phyloP scores from a whole-genome alignment of 345 rosid species.

The Pistacia vera region DNA sequence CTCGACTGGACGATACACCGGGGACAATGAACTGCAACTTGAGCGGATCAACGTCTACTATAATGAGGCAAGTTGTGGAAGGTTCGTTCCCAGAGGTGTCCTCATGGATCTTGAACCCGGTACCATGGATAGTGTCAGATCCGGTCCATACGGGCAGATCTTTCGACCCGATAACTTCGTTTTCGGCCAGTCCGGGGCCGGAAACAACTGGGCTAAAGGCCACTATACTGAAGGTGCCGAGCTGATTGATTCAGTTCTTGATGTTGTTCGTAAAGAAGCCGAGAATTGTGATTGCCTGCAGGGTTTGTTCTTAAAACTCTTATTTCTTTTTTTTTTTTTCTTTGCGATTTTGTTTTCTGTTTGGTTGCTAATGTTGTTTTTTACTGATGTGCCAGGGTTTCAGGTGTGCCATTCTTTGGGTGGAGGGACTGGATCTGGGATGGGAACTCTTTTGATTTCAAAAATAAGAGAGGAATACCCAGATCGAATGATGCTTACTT shows the following conservation, averaged over 20 bases:
- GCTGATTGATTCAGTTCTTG: conserved; percentile 45
- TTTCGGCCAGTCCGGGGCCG: conserved; percentile 52
- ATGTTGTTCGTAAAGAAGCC: conserved; percentile 46
- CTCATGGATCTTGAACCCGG: conserved; percentile 51
- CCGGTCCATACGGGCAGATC: conserved; percentile 38
- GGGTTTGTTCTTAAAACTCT: conserved; percentile 12
- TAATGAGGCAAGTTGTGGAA: conserved; percentile 44
- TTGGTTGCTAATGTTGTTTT: neutral
- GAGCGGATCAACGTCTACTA: conserved; percentile 40
- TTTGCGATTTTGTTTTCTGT: neutral
- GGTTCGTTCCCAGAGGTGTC: conserved; percentile 42
- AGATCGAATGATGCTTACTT: conserved; percentile 74
- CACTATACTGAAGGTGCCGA: conserved; percentile 47
- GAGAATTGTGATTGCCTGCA: conserved; percentile 50
- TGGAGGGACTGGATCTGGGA: conserved; percentile 71
- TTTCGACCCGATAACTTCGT: conserved; percentile 50
- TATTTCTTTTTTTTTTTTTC: neutral
- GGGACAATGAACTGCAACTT: conserved; percentile 7
- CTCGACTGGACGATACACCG: conserved; percentile 1
- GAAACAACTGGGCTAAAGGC: conserved; percentile 54
- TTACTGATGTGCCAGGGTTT: conserved; percentile 34
- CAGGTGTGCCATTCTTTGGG: conserved; percentile 71
- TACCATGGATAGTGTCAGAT: conserved; percentile 42
- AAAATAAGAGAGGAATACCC: conserved; percentile 78
- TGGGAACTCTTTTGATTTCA: conserved; percentile 68